phyloP scores from a whole-genome alignment of 345 rosid genomes.

The Salix suchowensis region DNA sequence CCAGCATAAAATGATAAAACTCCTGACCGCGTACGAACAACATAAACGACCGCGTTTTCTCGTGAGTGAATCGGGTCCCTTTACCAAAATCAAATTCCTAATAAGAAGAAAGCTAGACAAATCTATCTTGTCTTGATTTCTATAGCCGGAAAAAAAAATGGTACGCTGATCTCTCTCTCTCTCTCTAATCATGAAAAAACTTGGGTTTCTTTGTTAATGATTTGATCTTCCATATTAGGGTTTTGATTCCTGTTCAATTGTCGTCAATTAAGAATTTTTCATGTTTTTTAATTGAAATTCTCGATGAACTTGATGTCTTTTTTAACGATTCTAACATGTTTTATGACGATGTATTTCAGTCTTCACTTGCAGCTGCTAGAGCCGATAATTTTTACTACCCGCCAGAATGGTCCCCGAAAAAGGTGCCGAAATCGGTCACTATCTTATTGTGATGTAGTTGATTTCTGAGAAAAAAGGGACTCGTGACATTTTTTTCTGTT shows the following conservation, averaged over 20 bases:
- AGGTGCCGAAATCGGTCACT: slow-evolving; percentile 29
- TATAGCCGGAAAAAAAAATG: slow-evolving; percentile 1
- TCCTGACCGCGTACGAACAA: background rate
- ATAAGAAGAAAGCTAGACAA: background rate
- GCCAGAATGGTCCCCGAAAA: slow-evolving; percentile 90
- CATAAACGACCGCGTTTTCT: background rate
- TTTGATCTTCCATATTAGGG: background rate
- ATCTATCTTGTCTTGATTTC: background rate
- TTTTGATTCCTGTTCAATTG: background rate
- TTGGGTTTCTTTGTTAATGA: background rate
- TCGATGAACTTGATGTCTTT: background rate
- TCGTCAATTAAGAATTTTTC: background rate
- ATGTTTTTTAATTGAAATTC: background rate
- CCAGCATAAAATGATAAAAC: background rate
- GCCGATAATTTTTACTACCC: slow-evolving; percentile 97
- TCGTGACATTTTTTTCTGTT: slow-evolving; percentile 6
- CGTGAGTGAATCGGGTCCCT: no score
- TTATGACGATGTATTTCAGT: slow-evolving; percentile 44
- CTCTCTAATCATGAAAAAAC: no score
- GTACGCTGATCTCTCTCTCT: background rate
- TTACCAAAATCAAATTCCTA: background rate
- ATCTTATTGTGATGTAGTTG: background rate
- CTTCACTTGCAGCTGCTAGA: slow-evolving; percentile 94
- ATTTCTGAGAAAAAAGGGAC: slow-evolving; percentile 3
- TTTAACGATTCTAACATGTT: background rate